These are phyloP conservation scores for Malus hybrid DNA, from an alignment of 331 rosid species.

Conservation along the genomic window DNA sequence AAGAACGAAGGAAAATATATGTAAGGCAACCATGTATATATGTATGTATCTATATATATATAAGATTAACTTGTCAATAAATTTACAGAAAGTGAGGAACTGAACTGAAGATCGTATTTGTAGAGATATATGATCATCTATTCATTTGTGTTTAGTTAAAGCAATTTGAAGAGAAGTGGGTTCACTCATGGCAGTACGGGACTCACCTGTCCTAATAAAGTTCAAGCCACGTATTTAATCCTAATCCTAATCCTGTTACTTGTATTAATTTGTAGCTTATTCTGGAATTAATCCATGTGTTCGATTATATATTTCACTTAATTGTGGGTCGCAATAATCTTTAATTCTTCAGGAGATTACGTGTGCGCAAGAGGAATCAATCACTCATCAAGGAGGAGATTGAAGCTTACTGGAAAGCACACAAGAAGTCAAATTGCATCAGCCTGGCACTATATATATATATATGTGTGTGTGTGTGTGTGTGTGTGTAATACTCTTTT, in stretches of 20 bases:
- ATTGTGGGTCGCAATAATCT: too few relatives aligned
- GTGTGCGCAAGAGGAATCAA: slow-evolving; percentile 21
- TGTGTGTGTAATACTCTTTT: too few relatives aligned
- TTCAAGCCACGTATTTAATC: slow-evolving; percentile 36
- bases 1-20: slow-evolving; percentile 2
- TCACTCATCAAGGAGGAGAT: slow-evolving; percentile 60
- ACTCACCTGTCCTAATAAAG: slow-evolving; percentile 24
- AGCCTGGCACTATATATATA: too few relatives aligned
- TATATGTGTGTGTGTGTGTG: too few relatives aligned
- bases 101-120: neutral
- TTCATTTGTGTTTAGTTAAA: too few relatives aligned
- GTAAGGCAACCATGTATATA: neutral
- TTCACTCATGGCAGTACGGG: slow-evolving; percentile 79
- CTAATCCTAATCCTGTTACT: neutral
- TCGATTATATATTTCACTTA: neutral
- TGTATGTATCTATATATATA: too few relatives aligned
- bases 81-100: too few relatives aligned
- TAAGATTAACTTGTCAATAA: too few relatives aligned
- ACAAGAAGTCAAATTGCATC: slow-evolving; percentile 18
- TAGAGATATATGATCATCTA: too few relatives aligned
- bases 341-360: neutral
- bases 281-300: neutral
- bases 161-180: slow-evolving; percentile 31
- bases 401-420: slow-evolving; percentile 49
- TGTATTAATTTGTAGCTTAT: neutral